phyloP scores from a whole-genome alignment of 495 filamentous ascomycete genomes.

The Aspergillus wentii region DNA sequence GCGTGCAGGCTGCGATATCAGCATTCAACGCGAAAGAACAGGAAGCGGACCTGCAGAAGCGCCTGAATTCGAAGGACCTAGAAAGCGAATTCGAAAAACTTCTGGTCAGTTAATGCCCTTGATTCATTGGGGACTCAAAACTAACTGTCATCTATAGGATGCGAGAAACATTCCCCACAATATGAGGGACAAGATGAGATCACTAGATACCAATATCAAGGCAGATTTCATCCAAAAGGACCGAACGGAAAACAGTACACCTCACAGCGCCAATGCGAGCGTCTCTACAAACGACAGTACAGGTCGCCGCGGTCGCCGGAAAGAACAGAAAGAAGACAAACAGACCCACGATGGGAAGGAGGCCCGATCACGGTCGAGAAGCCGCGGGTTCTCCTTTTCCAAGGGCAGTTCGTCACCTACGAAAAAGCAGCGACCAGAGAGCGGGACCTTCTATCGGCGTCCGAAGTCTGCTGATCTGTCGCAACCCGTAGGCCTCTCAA shows the following conservation, averaged over 20 bases:
- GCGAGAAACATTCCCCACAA: constrained; percentile 88
- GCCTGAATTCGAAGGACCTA: constrained; percentile 40
- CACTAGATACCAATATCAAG: constrained; percentile 82
- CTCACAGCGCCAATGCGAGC: constrained; percentile 26
- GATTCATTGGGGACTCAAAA: neutral
- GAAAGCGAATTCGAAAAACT: constrained; percentile 48
- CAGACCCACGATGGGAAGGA: constrained; percentile 45
- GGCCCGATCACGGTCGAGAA: constrained; percentile 58
- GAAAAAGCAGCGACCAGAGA: constrained; percentile 51
- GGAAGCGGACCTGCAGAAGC: constrained; percentile 36
- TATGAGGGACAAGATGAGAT: constrained; percentile 90
- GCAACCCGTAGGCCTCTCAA: constrained; percentile 42
- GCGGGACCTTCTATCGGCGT: constrained; percentile 31
- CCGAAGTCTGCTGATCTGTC: constrained; percentile 40
- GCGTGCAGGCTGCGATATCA: constrained; percentile 64
- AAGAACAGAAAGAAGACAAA: constrained; percentile 32
- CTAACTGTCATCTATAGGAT: constrained; percentile 55
- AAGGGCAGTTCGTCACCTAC: constrained; percentile 53
- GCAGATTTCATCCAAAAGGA: constrained; percentile 91
- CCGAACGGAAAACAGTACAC: constrained; percentile 56
- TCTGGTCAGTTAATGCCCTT: constrained; percentile 24
- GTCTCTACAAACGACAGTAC: constrained; percentile 23
- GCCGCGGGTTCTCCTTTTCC: constrained; percentile 70
- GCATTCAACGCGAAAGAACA: constrained; percentile 50
- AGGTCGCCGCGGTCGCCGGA: constrained; percentile 41